These are phyloP conservation scores for Boletus tylopilopsis DNA, from an alignment of 768 basidiomycete species.

Conservation along the genomic window DNA sequence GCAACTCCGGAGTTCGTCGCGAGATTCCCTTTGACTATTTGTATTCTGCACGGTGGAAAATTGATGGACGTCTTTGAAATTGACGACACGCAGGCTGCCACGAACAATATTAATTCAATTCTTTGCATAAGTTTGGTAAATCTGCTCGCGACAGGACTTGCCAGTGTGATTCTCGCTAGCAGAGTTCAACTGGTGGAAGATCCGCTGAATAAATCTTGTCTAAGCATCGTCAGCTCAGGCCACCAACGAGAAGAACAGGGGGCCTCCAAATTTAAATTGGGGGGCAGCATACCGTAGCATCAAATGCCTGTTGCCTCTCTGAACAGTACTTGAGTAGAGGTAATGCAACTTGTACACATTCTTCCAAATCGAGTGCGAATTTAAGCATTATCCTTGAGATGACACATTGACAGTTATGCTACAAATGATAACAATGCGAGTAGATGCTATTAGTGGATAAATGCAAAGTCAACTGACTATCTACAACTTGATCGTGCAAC, in stretches of 20 bases:
- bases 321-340: neutral
- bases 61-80: neutral
- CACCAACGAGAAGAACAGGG: neutral
- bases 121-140: neutral
- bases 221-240: slow-evolving; percentile 18
- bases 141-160: neutral
- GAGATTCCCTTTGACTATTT: neutral
- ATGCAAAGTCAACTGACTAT: slow-evolving; percentile 10
- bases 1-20: neutral
- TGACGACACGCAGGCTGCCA: neutral
- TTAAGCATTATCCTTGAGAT: too few species aligned
- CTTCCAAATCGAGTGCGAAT: too few species aligned
- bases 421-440: slow-evolving; percentile 22
- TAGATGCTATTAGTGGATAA: slow-evolving; percentile 18
- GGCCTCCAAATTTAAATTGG: neutral
- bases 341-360: neutral
- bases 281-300: neutral
- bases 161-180: neutral
- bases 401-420: slow-evolving; percentile 12
- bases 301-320: too few species aligned
- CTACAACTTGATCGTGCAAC: neutral
- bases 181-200: neutral
- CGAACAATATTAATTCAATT: too few species aligned
- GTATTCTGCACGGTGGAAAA: neutral
- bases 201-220: slow-evolving; percentile 39